These are phyloP conservation scores for Tolypocladium amazonense DNA, from an alignment of 2,329 filamentous ascomycete species.

Conservation along the genomic window DNA sequence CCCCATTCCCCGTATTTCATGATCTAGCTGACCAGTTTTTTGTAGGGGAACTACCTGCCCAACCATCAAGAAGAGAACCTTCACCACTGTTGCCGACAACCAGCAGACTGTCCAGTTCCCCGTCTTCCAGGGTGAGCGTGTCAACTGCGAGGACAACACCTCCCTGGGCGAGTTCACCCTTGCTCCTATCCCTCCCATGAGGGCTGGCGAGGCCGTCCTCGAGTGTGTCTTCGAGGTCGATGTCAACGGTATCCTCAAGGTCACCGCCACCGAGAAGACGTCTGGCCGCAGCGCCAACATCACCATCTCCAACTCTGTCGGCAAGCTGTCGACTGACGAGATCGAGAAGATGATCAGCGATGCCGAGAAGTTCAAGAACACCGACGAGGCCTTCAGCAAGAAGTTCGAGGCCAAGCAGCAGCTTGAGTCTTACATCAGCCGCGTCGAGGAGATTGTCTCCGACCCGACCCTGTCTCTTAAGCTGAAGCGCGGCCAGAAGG, in stretches of 20 bases:
- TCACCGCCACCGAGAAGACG: conserved; percentile 97
- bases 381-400: conserved; percentile 98
- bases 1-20: no score
- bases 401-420: conserved; percentile 98
- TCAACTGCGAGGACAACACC: conserved; percentile 98
- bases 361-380: conserved; percentile 97
- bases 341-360: conserved; percentile 98
- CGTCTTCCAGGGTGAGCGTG: conserved; percentile 91
- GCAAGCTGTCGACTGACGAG: conserved; percentile 88
- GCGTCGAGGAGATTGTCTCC: conserved; percentile 97
- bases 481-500: conserved; percentile 98
- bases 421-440: conserved; percentile 96
- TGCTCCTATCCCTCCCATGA: conserved; percentile 77
- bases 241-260: conserved; percentile 99
- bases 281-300: conserved; percentile 98
- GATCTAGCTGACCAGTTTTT: no score
- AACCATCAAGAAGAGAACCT: conserved; percentile 73
- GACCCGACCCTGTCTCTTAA: conserved; percentile 93
- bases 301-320: conserved; percentile 98
- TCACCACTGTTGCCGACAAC: conserved; percentile 73
- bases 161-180: conserved; percentile 96
- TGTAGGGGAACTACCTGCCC: conserved; percentile 50
- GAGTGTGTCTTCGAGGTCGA: conserved; percentile 99
- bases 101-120: conserved; percentile 70
- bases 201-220: conserved; percentile 89